These are phyloP conservation scores for Silene coronaria DNA, from an alignment of 179 eudicot species.

Conservation along the genomic window DNA sequence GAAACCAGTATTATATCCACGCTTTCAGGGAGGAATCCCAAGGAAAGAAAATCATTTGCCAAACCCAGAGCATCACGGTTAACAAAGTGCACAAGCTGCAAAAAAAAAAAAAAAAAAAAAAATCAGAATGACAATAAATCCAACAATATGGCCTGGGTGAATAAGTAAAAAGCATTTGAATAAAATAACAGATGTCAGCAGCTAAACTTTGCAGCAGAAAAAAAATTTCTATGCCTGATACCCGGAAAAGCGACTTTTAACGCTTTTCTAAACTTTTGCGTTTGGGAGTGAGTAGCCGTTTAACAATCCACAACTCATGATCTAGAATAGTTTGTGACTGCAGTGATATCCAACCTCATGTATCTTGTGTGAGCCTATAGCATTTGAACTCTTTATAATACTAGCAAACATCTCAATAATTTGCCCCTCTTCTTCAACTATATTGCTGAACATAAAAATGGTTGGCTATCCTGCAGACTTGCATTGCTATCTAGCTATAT, in stretches of 20 bases:
- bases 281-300: background rate
- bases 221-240: background rate
- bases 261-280: background rate
- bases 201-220: background rate
- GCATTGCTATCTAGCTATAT: background rate
- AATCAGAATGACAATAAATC: background rate
- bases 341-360: background rate
- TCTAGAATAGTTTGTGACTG: background rate
- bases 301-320: background rate
- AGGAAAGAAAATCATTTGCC: constrained; percentile 87
- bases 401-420: background rate
- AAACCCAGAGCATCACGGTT: constrained; percentile 90
- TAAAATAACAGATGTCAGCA: background rate
- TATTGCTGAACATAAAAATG: background rate
- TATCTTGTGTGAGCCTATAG: background rate
- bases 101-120: background rate
- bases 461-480: background rate
- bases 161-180: background rate
- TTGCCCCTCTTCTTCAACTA: background rate
- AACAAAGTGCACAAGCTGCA: constrained; percentile 97
- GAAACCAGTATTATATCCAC: constrained; percentile 65
- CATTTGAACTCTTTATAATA: background rate
- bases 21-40: constrained; percentile 92
- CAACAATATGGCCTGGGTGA: background rate
- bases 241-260: background rate